Evolutionary conservation across 1,284 basidiomycete genomes (phyloP).

Genomic region (Neonothopanus nambi): DNA sequence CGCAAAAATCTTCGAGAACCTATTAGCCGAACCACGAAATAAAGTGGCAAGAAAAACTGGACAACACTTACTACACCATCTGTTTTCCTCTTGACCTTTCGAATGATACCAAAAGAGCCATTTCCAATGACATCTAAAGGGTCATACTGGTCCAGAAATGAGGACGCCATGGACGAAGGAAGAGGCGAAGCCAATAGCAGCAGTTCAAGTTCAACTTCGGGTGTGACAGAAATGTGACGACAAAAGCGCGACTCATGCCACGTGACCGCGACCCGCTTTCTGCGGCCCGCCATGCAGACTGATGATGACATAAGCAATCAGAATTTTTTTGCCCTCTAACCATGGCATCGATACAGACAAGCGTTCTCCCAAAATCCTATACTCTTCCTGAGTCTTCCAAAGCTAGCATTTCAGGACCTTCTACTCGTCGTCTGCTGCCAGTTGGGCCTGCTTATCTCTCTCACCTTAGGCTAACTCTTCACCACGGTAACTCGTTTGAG

Average conservation of each 20-base stretch:
- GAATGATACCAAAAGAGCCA: conserved; percentile 96
- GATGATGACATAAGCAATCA: conserved; percentile 38
- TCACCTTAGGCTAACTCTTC: conserved; percentile 73
- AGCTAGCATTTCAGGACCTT: conserved; percentile 11
- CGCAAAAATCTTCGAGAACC: conserved; percentile 68
- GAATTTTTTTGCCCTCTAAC: conserved; percentile 11
- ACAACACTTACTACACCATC: conserved; percentile 86
- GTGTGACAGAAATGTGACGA: not conserved
- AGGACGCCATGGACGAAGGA: conserved; percentile 28
- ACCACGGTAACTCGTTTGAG: conserved; percentile 79
- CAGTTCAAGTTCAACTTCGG: not conserved
- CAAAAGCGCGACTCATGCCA: not conserved
- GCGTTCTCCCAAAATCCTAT: conserved; percentile 19
- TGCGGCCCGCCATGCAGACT: too few relatives aligned
- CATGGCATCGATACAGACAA: conserved; percentile 20
- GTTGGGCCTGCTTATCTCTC: conserved; percentile 85
- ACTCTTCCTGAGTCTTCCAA: conserved; percentile 13
- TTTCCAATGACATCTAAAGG: conserved; percentile 91
- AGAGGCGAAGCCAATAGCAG: not conserved
- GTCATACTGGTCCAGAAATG: conserved; percentile 78
- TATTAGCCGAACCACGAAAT: not conserved
- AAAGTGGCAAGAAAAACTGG: conserved; percentile 3
- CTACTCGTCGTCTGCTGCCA: conserved; percentile 55
- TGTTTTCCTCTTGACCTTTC: conserved; percentile 83
- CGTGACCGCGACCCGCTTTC: not conserved